Evolutionary conservation across 169 alveolate species (phyloP).

Genomic region (Theileria orientalis): DNA sequence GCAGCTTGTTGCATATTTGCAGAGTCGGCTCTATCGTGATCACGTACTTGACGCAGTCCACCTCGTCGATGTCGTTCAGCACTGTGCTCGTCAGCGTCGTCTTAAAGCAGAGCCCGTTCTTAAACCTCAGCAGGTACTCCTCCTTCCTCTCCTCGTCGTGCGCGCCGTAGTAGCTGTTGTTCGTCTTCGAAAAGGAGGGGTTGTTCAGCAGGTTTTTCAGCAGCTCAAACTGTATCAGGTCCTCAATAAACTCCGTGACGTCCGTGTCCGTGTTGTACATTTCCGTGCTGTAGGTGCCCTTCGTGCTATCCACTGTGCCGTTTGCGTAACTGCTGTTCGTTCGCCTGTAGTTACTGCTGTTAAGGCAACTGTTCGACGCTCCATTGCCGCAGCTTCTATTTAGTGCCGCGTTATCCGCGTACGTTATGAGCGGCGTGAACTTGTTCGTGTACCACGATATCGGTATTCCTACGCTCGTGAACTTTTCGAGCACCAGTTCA

Average conservation of each 20-base stretch:
- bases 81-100: neutral
- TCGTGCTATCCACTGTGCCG: neutral
- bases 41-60: constrained; percentile 19
- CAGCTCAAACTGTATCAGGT: neutral
- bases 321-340: too few relatives aligned
- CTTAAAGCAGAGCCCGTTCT: neutral
- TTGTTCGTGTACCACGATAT: constrained; percentile 49
- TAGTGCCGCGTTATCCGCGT: neutral
- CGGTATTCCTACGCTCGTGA: constrained; percentile 50
- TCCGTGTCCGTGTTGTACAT: neutral
- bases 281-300: too few relatives aligned
- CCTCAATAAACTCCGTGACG: too few relatives aligned
- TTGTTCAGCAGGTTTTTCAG: neutral
- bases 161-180: neutral
- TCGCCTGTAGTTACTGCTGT: too few relatives aligned
- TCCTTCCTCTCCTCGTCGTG: neutral
- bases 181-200: too few relatives aligned
- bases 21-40: constrained; percentile 52
- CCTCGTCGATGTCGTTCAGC: constrained; percentile 9
- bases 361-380: neutral
- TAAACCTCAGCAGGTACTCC: neutral
- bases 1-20: constrained; percentile 44
- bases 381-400: neutral
- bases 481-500: constrained; percentile 33
- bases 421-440: constrained; percentile 27